A percentile compares a stretch with the other conserved stretches of the same genome.
Evolutionary conservation across 495 filamentous ascomycete genomes (phyloP).

Genomic region (Pseudoneurospora amorphoporcata): DNA sequence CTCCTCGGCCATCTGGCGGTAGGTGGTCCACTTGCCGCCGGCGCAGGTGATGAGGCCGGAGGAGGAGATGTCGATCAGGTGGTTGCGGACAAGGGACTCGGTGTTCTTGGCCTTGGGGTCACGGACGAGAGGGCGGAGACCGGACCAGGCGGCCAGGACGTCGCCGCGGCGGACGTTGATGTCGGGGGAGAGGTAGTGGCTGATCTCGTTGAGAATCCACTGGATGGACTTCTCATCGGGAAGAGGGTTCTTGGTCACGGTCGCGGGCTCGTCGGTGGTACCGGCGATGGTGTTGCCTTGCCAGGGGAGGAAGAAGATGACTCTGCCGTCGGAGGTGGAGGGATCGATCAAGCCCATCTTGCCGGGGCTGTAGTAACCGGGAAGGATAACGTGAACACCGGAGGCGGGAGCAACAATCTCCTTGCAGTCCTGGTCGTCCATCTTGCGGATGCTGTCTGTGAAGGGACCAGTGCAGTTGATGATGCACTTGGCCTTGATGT

Average conservation of each 20-base stretch:
- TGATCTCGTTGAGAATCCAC: constrained; percentile 91
- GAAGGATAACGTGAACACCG: constrained; percentile 89
- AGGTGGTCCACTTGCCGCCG: constrained; percentile 99
- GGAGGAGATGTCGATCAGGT: constrained; percentile 76
- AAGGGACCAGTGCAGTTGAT: constrained; percentile 98
- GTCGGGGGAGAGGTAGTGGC: constrained; percentile 80
- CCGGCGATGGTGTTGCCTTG: constrained; percentile 98
- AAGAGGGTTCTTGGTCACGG: constrained; percentile 70
- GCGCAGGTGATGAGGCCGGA: constrained; percentile 88
- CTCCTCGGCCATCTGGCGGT: constrained; percentile 98
- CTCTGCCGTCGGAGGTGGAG: constrained; percentile 84
- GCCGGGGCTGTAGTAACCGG: constrained; percentile 87
- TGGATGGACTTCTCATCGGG: constrained; percentile 89
- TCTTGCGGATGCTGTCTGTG: constrained; percentile 83
- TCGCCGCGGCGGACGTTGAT: constrained; percentile 91
- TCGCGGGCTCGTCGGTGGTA: constrained; percentile 85
- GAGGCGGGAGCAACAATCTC: constrained; percentile 92
- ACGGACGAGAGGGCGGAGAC: constrained; percentile 86
- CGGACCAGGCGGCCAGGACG: constrained; percentile 92
- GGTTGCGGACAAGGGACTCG: constrained; percentile 89
- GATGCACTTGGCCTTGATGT: constrained; percentile 77
- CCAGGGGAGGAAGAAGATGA: constrained; percentile 99
- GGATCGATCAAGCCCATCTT: constrained; percentile 98
- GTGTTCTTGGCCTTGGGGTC: constrained; percentile 92
- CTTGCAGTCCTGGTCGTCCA: constrained; percentile 62